Evolutionary conservation across 768 basidiomycete species (phyloP).

Genomic region (Suillus americanus): DNA sequence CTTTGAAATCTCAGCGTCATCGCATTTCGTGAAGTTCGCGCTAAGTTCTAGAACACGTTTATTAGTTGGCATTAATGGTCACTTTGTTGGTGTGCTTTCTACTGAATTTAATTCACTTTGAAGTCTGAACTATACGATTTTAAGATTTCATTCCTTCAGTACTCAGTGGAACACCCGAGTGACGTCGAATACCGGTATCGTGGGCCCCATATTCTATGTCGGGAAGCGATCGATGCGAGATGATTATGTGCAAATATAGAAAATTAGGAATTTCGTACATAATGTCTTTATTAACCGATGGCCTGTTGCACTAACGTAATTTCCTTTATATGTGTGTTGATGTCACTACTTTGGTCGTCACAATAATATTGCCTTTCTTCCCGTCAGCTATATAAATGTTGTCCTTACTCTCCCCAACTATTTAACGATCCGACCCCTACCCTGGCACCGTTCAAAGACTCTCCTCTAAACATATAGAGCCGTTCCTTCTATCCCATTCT

Average conservation of each 20-base stretch:
- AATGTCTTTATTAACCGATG: conserved; percentile 29
- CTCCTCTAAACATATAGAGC: background rate
- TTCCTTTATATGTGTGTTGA: conserved; percentile 22
- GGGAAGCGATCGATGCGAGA: conserved; percentile 5
- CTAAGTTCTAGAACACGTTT: background rate
- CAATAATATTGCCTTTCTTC: conserved; percentile 29
- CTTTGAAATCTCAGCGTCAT: background rate
- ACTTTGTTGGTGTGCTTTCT: background rate
- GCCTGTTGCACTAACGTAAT: conserved; percentile 20
- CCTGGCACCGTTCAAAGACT: background rate
- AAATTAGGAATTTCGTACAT: conserved; percentile 7
- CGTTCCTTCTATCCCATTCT: background rate
- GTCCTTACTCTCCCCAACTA: conserved; percentile 7
- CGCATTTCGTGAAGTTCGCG: too few species aligned
- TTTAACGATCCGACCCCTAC: conserved; percentile 12
- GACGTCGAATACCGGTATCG: conserved; percentile 1
- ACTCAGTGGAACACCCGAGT: background rate
- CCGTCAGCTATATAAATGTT: conserved; percentile 32
- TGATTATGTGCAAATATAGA: conserved; percentile 5
- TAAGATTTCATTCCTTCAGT: background rate
- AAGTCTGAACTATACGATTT: background rate
- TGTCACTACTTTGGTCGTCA: conserved; percentile 28
- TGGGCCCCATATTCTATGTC: background rate
- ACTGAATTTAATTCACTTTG: background rate
- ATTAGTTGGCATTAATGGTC: background rate